These are phyloP conservation scores for Darksidea phi DNA, from an alignment of 495 filamentous ascomycete species.

Conservation along the genomic window DNA sequence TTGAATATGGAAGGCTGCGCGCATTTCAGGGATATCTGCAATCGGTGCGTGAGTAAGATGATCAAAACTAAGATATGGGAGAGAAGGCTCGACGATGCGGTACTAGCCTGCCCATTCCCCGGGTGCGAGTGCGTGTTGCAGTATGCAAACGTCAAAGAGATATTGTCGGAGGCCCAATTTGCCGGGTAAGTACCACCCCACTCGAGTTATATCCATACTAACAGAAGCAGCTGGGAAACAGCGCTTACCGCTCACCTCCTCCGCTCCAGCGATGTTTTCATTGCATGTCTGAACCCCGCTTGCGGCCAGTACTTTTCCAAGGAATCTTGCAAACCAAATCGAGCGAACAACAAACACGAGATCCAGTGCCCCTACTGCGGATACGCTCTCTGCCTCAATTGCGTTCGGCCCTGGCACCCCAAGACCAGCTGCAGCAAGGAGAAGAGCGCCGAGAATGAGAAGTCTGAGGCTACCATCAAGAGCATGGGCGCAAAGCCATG, in stretches of 20 bases:
- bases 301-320: slow-evolving; percentile 18
- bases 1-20: not conserved
- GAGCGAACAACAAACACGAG: not conserved
- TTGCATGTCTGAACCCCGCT: slow-evolving; percentile 1
- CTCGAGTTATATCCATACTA: not conserved
- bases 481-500: slow-evolving; percentile 18
- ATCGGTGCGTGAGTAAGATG: not conserved
- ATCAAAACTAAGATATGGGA: not conserved
- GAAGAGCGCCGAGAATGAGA: not conserved
- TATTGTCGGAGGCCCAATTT: not conserved
- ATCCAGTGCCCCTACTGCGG: slow-evolving; percentile 17
- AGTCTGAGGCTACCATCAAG: slow-evolving; percentile 12
- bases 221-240: slow-evolving; percentile 11
- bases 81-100: not conserved
- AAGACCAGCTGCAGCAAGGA: not conserved
- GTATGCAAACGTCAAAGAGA: not conserved
- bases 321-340: slow-evolving; percentile 1
- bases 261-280: not conserved
- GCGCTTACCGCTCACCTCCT: not conserved
- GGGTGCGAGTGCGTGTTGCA: not conserved
- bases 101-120: not conserved
- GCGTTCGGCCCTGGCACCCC: slow-evolving; percentile 13
- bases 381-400: slow-evolving; percentile 3
- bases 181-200: slow-evolving; percentile 6
- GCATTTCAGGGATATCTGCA: slow-evolving; percentile 13